Percentiles rank a stretch among this genome's conserved stretches.
These are phyloP conservation scores for Kwoniella pini DNA, from an alignment of 768 basidiomycete genomes.

Conservation along the genomic window DNA sequence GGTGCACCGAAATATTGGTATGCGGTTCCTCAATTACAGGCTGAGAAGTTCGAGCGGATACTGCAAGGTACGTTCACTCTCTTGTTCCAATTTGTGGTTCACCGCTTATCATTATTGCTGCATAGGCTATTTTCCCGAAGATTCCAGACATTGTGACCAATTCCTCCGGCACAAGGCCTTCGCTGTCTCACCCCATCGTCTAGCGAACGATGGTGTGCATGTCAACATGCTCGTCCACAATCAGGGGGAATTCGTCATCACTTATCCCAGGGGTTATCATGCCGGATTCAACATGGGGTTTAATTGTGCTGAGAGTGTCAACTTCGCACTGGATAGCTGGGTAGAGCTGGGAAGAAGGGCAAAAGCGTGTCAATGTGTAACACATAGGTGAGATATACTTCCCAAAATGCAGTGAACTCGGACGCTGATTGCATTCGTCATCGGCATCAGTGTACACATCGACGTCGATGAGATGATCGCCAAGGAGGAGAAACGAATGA, in stretches of 20 bases:
- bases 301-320: slow-evolving; percentile 96
- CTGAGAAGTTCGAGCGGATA: slow-evolving; percentile 76
- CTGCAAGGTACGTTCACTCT: slow-evolving; percentile 75
- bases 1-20: slow-evolving; percentile 97
- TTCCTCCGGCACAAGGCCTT: slow-evolving; percentile 97
- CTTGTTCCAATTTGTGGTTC: neutral
- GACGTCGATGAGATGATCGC: slow-evolving; percentile 82
- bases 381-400: slow-evolving; percentile 49
- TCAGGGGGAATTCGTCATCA: slow-evolving; percentile 93
- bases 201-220: slow-evolving; percentile 74
- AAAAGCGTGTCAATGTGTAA: slow-evolving; percentile 55
- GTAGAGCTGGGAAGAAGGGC: slow-evolving; percentile 81
- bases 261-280: slow-evolving; percentile 91
- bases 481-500: slow-evolving; percentile 55
- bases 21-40: slow-evolving; percentile 83
- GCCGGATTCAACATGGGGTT: slow-evolving; percentile 95
- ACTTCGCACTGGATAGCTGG: slow-evolving; percentile 95
- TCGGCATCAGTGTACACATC: slow-evolving; percentile 80
- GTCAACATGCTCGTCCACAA: slow-evolving; percentile 90
- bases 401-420: slow-evolving; percentile 9
- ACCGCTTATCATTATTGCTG: slow-evolving; percentile 2
- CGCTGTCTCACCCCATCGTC: slow-evolving; percentile 79
- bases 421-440: neutral
- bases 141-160: slow-evolving; percentile 80
- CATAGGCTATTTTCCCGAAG: slow-evolving; percentile 87